A percentile compares a stretch with the other conserved stretches of the same genome.
phyloP scores from a whole-genome alignment of 225 moss, liverwort and hornwort genomes.

The Pseudisothecium myosuroides region DNA sequence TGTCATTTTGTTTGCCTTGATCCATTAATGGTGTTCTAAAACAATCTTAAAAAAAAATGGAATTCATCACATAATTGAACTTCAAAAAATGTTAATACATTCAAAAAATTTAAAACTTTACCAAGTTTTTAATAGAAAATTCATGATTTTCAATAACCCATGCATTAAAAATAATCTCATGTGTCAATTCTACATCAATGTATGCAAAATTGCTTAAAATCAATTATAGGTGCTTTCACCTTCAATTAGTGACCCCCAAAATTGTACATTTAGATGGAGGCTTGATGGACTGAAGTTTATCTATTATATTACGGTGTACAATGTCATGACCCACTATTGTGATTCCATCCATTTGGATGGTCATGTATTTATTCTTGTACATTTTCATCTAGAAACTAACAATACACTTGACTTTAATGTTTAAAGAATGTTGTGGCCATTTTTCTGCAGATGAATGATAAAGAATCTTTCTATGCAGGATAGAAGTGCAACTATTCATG shows the following conservation, averaged over 20 bases:
- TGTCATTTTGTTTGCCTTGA: neutral
- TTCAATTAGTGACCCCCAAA: accelerated
- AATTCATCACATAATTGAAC: neutral
- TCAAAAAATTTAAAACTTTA: neutral
- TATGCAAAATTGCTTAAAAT: neutral
- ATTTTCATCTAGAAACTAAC: neutral
- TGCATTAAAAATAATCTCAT: accelerated
- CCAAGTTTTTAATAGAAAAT: neutral
- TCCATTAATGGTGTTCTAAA: neutral
- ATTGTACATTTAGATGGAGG: accelerated
- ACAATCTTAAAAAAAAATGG: neutral
- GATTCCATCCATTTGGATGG: neutral
- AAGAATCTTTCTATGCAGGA: no score
- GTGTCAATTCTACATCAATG: accelerated
- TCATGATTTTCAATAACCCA: neutral
- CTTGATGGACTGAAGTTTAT: neutral
- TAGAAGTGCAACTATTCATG: no score
- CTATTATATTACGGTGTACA: neutral
- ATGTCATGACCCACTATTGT: accelerated
- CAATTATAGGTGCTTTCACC: accelerated
- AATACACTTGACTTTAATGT: neutral
- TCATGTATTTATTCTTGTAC: no score
- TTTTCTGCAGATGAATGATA: no score
- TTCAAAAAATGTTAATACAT: neutral
- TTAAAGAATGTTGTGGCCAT: no score